Percentiles rank a stretch among this genome's conserved stretches.
phyloP scores from a whole-genome alignment of 2,329 filamentous ascomycete genomes.

The Xylaria sp. region DNA sequence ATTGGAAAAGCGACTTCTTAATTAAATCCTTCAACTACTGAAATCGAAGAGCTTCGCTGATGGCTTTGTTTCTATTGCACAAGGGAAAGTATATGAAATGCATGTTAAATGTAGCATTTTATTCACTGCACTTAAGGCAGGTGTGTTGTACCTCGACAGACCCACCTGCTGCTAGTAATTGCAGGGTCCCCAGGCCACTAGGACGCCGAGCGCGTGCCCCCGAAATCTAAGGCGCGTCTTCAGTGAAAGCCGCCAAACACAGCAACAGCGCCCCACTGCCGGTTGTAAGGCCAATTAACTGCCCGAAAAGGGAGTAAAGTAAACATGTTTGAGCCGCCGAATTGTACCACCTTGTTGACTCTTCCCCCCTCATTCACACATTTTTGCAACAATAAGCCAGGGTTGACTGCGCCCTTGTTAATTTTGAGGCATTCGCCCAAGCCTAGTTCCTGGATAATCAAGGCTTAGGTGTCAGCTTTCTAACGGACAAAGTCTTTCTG shows the following conservation, averaged over 20 bases:
- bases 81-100: neutral
- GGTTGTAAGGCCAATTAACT: constrained; percentile 37
- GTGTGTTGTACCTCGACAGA: neutral
- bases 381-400: constrained; percentile 14
- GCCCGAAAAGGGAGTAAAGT: constrained; percentile 29
- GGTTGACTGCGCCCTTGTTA: neutral
- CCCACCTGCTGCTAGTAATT: constrained; percentile 1
- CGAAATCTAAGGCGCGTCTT: constrained; percentile 37
- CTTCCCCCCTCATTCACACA: constrained; percentile 11
- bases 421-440: neutral
- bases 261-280: constrained; percentile 28
- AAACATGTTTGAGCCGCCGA: constrained; percentile 21
- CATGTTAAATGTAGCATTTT: neutral
- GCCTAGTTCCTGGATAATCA: neutral
- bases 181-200: neutral
- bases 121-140: neutral
- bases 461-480: neutral
- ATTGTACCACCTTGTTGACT: constrained; percentile 7
- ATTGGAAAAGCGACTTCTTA: neutral
- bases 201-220: constrained; percentile 37
- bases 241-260: constrained; percentile 7
- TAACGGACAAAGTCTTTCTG: neutral
- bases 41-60: neutral
- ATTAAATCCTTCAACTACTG: neutral
- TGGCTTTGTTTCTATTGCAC: neutral